Conservation (phyloP, 306 rosid species). For the Abrus precatorius region DNA sequence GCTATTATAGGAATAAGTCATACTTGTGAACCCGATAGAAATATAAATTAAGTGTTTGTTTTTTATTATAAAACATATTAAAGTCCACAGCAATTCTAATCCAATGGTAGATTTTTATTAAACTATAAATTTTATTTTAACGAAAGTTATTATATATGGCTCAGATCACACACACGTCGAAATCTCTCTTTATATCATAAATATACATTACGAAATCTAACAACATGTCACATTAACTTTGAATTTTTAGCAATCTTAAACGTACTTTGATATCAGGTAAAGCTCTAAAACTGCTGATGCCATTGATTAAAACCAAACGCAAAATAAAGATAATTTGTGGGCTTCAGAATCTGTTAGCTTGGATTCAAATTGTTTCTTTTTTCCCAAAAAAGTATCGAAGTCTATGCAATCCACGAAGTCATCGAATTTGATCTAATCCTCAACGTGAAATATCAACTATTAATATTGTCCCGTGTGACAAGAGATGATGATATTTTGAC, state of each 20-base stretch:
- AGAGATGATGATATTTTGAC: too few relatives aligned
- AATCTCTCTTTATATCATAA: not conserved
- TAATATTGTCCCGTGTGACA: slow-evolving; percentile 38
- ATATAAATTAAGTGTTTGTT: too few relatives aligned
- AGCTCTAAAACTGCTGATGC: slow-evolving; percentile 49
- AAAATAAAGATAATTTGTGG: slow-evolving; percentile 54
- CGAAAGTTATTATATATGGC: too few relatives aligned
- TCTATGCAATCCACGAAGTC: slow-evolving; percentile 50
- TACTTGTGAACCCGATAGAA: too few relatives aligned
- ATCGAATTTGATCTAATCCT: slow-evolving; percentile 56
- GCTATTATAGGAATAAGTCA: too few relatives aligned
- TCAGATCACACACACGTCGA: not conserved
- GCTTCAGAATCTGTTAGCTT: slow-evolving; percentile 50
- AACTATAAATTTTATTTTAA: too few relatives aligned
- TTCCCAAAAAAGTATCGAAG: not conserved
- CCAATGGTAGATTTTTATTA: too few relatives aligned
- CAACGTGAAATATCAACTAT: slow-evolving; percentile 28
- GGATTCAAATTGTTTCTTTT: slow-evolving; percentile 19
- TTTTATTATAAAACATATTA: too few relatives aligned
- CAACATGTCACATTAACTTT: not conserved
- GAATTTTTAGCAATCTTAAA: slow-evolving; percentile 22
- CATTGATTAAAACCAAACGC: slow-evolving; percentile 51
- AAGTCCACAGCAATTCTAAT: too few relatives aligned
- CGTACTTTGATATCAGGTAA: not conserved
- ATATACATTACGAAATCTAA: not conserved